Base-by-base conservation (phyloP, 164 flowering plant species). In the Stephania yunnanensis region DNA sequence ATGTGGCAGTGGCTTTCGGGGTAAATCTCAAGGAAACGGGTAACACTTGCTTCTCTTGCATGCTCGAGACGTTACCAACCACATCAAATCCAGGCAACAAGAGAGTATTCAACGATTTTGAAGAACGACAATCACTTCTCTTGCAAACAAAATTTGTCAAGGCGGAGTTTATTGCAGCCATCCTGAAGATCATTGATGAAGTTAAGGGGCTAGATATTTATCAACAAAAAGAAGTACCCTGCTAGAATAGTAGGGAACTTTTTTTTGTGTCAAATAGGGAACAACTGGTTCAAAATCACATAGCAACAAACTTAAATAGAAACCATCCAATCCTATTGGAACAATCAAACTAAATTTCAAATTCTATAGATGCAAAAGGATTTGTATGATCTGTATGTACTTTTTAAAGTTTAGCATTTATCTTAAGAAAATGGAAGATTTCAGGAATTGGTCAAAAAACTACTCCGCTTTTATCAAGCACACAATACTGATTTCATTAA, bases 1-100 rank as follows among this genome's bases (percentile, higher is more conserved):
- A 87, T 42, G 97, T 90, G 72, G 92, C 86, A 29, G 98, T 89
- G 29, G 99, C 97, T 83, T 76, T 88, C 13, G 89, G 82, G n/a
- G 80, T 78, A 9, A 71, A 74, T 68, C 66, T 76, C 71, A 61
- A 30, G n/a, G 80, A 73, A 71, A 76, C 8, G 19, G 76, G 75
- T 25, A 10, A 73, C 7, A 68, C 29, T 25, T 84, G 91, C 78
- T 84, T 87, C 74, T 83, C 82, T 77, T 74, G 55, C 10, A 77
- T 72, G 76, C 78, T 77, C 48, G 86, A 78, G 79, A 80, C 77
- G 67, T 84, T 79, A 6, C 84, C 88, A 45, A 73, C 84, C 58
- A 78, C 85, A 74, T 87, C 87, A 80, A 86, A 81, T 53, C 86
- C 90, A 73, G 92, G 88, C 77, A 91, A 80, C 77, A 92, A 87